A percentile compares a stretch with the other conserved stretches of the same genome.
Conservation (phyloP, 2,329 filamentous ascomycete species). For the Beauveria rudraprayagi region DNA sequence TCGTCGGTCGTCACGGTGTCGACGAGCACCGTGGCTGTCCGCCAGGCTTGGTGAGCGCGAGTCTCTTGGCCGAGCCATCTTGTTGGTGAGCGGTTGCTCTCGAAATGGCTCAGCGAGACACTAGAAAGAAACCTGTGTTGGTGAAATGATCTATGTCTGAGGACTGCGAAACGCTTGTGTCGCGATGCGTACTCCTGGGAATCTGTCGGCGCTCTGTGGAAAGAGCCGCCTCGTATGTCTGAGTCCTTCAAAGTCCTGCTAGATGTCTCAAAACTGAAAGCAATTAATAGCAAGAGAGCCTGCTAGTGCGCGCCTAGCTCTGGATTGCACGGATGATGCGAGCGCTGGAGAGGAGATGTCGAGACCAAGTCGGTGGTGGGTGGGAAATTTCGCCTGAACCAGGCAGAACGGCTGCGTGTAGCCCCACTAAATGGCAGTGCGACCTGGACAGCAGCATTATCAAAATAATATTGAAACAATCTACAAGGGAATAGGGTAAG, state of each 20-base stretch:
- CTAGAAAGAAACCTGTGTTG: constrained; percentile 8
- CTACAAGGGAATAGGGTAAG: not conserved
- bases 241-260: not conserved
- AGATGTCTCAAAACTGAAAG: not conserved
- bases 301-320: not conserved
- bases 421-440: not conserved
- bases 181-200: constrained; percentile 11
- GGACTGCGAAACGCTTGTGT: constrained; percentile 8
- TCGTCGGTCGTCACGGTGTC: constrained; percentile 52
- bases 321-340: not conserved
- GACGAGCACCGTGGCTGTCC: constrained; percentile 74
- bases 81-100: not conserved
- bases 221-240: not conserved
- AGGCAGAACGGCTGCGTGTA: constrained; percentile 1
- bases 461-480: not conserved
- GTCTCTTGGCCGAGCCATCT: constrained; percentile 57
- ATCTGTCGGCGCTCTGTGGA: not conserved
- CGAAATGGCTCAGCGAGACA: constrained; percentile 2
- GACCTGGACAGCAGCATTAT: too few species aligned
- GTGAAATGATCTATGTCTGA: constrained; percentile 8
- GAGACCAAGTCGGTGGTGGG: not conserved
- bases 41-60: constrained; percentile 87
- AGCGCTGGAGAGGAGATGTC: not conserved
- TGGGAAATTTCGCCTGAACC: not conserved
- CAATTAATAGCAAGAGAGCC: not conserved